A percentile compares a stretch with the other conserved stretches of the same genome.
phyloP scores from a whole-genome alignment of 768 basidiomycete species.

The Gelatoporia subvermispora region DNA sequence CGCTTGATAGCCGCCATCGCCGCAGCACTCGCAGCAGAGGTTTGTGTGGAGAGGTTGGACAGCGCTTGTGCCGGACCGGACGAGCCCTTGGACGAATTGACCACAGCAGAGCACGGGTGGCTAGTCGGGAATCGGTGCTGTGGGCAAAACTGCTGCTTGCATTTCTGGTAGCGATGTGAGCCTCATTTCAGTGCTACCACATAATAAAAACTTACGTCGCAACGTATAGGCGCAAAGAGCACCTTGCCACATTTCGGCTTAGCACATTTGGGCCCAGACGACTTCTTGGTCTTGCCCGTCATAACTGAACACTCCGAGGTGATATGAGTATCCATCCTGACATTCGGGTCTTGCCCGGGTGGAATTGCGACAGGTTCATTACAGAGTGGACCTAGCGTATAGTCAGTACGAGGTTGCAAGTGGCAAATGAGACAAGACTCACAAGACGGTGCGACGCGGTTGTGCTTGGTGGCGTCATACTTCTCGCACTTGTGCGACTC shows the following conservation, averaged over 20 bases:
- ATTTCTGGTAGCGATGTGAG: slow-evolving; percentile 42
- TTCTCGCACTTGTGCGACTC: slow-evolving; percentile 60
- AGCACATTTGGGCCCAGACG: slow-evolving; percentile 54
- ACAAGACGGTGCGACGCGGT: slow-evolving; percentile 78
- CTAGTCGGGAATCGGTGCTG: slow-evolving; percentile 75
- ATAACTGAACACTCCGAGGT: slow-evolving; percentile 59
- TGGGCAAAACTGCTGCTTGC: slow-evolving; percentile 68
- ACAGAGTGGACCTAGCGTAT: slow-evolving; percentile 64
- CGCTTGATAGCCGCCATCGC: slow-evolving; percentile 38
- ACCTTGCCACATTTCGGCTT: slow-evolving; percentile 65
- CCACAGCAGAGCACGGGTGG: slow-evolving; percentile 46
- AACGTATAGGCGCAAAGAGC: slow-evolving; percentile 68
- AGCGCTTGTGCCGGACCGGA: slow-evolving; percentile 13
- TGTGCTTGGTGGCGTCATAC: slow-evolving; percentile 65
- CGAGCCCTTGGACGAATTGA: slow-evolving; percentile 14
- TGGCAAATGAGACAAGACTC: slow-evolving; percentile 19
- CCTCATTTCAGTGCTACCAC: not conserved
- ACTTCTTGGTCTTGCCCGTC: slow-evolving; percentile 53
- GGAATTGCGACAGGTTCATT: slow-evolving; percentile 68
- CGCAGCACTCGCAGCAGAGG: slow-evolving; percentile 19
- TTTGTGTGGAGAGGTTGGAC: slow-evolving; percentile 13
- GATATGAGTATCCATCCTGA: slow-evolving; percentile 77
- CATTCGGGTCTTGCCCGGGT: slow-evolving; percentile 76
- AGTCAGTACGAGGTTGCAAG: not conserved
- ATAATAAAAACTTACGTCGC: slow-evolving; percentile 49